Percentiles rank a stretch among this genome's conserved stretches.
These are phyloP conservation scores for Tuber melanosporum DNA, from an alignment of 495 filamentous ascomycete genomes.

Conservation along the genomic window DNA sequence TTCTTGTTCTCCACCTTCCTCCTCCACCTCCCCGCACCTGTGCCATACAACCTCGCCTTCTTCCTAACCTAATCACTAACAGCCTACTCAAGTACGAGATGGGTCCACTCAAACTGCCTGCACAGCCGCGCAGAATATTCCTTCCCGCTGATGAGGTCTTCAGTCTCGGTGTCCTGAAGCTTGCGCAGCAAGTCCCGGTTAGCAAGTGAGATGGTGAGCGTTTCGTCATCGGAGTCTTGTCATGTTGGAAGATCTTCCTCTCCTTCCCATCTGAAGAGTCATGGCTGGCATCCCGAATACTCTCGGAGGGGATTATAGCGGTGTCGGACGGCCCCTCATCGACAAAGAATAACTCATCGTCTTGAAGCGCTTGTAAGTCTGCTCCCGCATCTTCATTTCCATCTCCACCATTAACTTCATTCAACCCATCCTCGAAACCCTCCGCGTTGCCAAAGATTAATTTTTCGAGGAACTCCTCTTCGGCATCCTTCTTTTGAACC, in stretches of 20 bases:
- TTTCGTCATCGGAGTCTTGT: constrained; percentile 95
- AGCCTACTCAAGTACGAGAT: constrained; percentile 77
- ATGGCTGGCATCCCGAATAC: constrained; percentile 27
- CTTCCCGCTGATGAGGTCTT: constrained; percentile 51
- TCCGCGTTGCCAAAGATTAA: constrained; percentile 77
- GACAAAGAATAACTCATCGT: no score
- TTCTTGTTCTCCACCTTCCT: constrained; percentile 55
- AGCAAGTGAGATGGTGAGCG: constrained; percentile 72
- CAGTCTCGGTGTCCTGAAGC: constrained; percentile 56
- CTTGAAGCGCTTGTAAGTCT: no score
- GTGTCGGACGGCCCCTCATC: not conserved
- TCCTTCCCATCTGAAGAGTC: constrained; percentile 27
- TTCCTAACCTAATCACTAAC: constrained; percentile 47
- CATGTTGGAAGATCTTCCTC: constrained; percentile 55
- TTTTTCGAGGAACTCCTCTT: constrained; percentile 75
- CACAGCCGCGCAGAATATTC: constrained; percentile 77
- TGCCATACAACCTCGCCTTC: constrained; percentile 50
- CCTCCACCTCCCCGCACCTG: constrained; percentile 45
- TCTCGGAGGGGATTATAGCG: constrained; percentile 10
- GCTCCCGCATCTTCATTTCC: no score
- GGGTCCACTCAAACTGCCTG: constrained; percentile 66
- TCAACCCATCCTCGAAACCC: constrained; percentile 65
- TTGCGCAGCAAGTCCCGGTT: constrained; percentile 68
- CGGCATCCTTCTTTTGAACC: constrained; percentile 55
- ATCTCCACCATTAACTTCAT: constrained; percentile 25